Evolutionary conservation across 2,329 filamentous ascomycete genomes (phyloP).

Genomic region (Fusarium sp.): DNA sequence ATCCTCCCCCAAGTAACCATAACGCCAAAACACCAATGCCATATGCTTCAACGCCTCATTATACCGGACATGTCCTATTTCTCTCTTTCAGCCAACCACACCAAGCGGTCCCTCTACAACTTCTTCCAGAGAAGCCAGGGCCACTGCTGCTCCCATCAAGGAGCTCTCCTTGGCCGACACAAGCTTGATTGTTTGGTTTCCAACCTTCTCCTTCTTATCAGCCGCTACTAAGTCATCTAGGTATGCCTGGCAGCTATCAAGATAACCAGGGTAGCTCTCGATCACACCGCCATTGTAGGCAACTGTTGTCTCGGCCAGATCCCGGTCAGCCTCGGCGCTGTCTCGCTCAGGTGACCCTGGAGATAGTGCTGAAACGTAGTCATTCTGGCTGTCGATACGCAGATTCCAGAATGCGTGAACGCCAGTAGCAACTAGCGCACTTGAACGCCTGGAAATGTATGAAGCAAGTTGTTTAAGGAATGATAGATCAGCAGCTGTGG

Average conservation of each 20-base stretch:
- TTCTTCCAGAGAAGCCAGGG: slow-evolving; percentile 63
- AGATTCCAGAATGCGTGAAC: slow-evolving; percentile 72
- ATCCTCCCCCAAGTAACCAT: slow-evolving; percentile 7
- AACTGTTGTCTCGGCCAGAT: slow-evolving; percentile 68
- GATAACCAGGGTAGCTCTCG: slow-evolving; percentile 81
- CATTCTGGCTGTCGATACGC: slow-evolving; percentile 61
- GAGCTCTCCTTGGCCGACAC: slow-evolving; percentile 81
- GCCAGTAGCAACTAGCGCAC: slow-evolving; percentile 70
- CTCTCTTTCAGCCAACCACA: slow-evolving; percentile 23
- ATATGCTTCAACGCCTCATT: slow-evolving; percentile 25
- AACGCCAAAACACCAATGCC: slow-evolving; percentile 30
- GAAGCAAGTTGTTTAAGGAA: slow-evolving; percentile 67
- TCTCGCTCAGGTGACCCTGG: slow-evolving; percentile 53
- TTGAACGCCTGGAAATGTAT: slow-evolving; percentile 69
- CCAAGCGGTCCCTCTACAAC: slow-evolving; percentile 35
- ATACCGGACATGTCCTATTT: background rate
- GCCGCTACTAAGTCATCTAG: slow-evolving; percentile 69
- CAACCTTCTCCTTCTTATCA: slow-evolving; percentile 50
- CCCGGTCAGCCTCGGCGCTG: slow-evolving; percentile 66
- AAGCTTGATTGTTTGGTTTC: slow-evolving; percentile 66
- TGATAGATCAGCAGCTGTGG: slow-evolving; percentile 63
- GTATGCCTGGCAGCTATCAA: slow-evolving; percentile 70
- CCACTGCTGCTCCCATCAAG: slow-evolving; percentile 80
- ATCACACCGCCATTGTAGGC: slow-evolving; percentile 85
- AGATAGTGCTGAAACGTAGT: slow-evolving; percentile 51